A percentile compares a stretch with the other conserved stretches of the same genome.
Conservation (phyloP, 2,329 filamentous ascomycete species). For the Aureobasidium sp. region DNA sequence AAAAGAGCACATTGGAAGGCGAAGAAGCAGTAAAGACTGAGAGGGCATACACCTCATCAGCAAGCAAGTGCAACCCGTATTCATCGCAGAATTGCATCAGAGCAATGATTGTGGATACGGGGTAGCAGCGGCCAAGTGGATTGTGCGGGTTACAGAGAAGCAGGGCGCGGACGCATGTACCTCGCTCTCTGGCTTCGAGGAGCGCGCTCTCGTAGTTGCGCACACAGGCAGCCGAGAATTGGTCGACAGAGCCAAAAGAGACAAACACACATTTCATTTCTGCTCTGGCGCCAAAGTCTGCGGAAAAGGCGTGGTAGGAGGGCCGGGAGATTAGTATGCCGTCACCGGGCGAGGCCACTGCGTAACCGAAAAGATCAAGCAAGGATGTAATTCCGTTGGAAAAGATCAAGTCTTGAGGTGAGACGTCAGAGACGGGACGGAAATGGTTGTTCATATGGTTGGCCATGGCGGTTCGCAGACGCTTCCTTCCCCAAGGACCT, state of each 20-base stretch:
- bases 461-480: constrained; percentile 37
- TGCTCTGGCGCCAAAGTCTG: constrained; percentile 41
- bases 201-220: constrained; percentile 35
- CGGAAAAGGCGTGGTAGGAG: constrained; percentile 43
- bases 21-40: constrained; percentile 24
- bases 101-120: constrained; percentile 21
- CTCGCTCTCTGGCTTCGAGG: constrained; percentile 25
- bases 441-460: constrained; percentile 38
- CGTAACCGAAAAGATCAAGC: constrained; percentile 38
- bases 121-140: constrained; percentile 32
- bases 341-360: constrained; percentile 39
- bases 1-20: constrained; percentile 20
- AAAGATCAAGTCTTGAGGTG: constrained; percentile 33
- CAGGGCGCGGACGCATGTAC: constrained; percentile 34
- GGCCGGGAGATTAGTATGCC: constrained; percentile 38
- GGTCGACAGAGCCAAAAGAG: constrained; percentile 32
- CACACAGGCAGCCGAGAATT: constrained; percentile 31
- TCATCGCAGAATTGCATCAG: constrained; percentile 27
- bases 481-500: constrained; percentile 31
- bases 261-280: constrained; percentile 34
- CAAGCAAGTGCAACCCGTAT: constrained; percentile 28
- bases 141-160: constrained; percentile 41
- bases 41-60: constrained; percentile 33
- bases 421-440: constrained; percentile 29
- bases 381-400: constrained; percentile 30